These are phyloP conservation scores for Lyophyllum atratum DNA, from an alignment of 768 basidiomycete species.

Conservation along the genomic window DNA sequence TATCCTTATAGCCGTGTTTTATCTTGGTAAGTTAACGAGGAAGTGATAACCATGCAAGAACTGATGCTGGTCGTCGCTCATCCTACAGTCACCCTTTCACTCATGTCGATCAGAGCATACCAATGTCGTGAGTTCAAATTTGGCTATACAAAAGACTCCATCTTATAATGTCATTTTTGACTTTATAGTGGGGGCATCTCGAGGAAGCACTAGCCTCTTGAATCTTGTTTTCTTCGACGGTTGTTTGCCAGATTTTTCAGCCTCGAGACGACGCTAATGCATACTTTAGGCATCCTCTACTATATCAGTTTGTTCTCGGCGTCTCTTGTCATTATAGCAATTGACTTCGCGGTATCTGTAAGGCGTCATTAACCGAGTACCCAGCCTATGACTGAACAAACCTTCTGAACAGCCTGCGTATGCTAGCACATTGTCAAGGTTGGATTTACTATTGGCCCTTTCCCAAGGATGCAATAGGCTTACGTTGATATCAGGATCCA, in stretches of 20 bases:
- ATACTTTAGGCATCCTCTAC: neutral
- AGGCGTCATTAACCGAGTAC: neutral
- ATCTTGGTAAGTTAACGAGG: neutral
- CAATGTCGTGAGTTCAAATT: neutral
- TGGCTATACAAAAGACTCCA: too few relatives aligned
- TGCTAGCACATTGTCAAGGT: constrained; percentile 5
- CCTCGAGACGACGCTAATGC: neutral
- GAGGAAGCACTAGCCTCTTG: neutral
- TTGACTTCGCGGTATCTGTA: constrained; percentile 1
- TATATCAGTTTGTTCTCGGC: neutral
- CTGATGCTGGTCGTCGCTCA: too few relatives aligned
- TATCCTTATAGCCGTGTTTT: neutral
- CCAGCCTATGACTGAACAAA: neutral
- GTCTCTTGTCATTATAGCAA: constrained; percentile 2
- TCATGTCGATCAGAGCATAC: neutral
- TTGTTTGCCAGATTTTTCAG: neutral
- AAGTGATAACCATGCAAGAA: too few relatives aligned
- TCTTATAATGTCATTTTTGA: too few relatives aligned
- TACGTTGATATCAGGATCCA: neutral
- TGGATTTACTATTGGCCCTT: neutral
- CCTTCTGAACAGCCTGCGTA: neutral
- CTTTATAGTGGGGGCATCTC: neutral
- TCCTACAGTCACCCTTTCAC: neutral
- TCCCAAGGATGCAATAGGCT: neutral
- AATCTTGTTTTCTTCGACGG: neutral